A percentile compares a stretch with the other conserved stretches of the same genome.
Conservation (phyloP, 495 filamentous ascomycete species). For the Geopyxis carbonaria region DNA sequence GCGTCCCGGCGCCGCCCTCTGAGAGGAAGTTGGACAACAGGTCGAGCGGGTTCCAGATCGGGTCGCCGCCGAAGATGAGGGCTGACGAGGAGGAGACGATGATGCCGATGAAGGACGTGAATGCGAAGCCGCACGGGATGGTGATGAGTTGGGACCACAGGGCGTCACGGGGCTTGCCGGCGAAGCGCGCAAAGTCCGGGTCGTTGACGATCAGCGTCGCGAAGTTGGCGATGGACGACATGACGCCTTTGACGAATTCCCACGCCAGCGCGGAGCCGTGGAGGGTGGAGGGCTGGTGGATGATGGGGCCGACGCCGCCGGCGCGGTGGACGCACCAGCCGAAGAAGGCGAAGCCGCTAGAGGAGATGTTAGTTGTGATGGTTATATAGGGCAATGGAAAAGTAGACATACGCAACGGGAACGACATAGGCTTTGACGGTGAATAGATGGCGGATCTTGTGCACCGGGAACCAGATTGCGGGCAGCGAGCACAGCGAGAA, state of each 20-base stretch:
- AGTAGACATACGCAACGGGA: conserved; percentile 39
- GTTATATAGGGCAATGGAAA: too few species aligned
- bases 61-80: conserved; percentile 52
- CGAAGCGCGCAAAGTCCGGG: conserved; percentile 81
- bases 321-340: conserved; percentile 78
- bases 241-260: conserved; percentile 68
- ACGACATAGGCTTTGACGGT: conserved; percentile 81
- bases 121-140: conserved; percentile 57
- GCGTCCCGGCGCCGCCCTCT: conserved; percentile 55
- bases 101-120: conserved; percentile 88
- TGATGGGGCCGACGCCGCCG: conserved; percentile 69
- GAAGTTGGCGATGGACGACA: conserved; percentile 85
- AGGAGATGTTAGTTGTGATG: neutral
- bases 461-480: conserved; percentile 67
- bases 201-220: conserved; percentile 66
- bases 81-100: conserved; percentile 75
- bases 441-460: conserved; percentile 69
- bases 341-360: conserved; percentile 59
- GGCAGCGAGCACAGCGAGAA: conserved; percentile 72
- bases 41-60: conserved; percentile 77
- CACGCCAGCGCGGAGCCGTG: conserved; percentile 58
- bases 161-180: conserved; percentile 59
- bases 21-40: conserved; percentile 57
- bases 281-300: conserved; percentile 47
- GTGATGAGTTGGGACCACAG: conserved; percentile 81